Percentiles rank a stretch among this genome's conserved stretches.
These are phyloP conservation scores for Cytospora mali DNA, from an alignment of 2,329 filamentous ascomycete genomes.

Conservation along the genomic window DNA sequence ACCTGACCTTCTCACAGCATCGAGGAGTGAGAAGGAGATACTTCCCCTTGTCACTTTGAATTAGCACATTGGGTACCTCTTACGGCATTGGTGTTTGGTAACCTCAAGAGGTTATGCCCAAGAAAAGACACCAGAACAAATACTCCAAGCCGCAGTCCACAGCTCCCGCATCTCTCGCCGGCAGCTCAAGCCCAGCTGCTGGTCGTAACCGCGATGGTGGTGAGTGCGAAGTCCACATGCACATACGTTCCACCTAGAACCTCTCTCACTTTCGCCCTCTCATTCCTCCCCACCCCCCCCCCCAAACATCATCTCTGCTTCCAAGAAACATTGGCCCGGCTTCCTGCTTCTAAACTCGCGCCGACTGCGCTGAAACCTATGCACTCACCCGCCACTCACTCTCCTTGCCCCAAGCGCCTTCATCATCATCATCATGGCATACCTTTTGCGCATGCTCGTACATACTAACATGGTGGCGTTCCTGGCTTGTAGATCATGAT, in stretches of 20 bases:
- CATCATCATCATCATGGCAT: not conserved
- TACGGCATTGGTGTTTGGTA: not conserved
- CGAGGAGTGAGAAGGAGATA: constrained; percentile 6
- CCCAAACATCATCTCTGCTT: not conserved
- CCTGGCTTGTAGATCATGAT: constrained; percentile 36
- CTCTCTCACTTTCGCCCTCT: not conserved
- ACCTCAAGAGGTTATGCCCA: constrained; percentile 54
- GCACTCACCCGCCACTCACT: constrained; percentile 9
- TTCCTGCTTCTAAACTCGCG: not conserved
- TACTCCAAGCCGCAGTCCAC: constrained; percentile 63
- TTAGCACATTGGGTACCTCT: not conserved
- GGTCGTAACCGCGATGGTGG: constrained; percentile 14
- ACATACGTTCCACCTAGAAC: not conserved
- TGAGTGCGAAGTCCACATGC: constrained; percentile 11
- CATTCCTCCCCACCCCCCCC: not conserved
- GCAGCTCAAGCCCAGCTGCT: constrained; percentile 36
- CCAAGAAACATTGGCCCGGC: not conserved
- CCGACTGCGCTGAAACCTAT: constrained; percentile 5
- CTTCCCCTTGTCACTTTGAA: no score
- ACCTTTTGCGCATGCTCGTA: not conserved
- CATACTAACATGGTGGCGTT: constrained; percentile 19
- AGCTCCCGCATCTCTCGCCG: constrained; percentile 50
- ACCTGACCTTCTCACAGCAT: constrained; percentile 18
- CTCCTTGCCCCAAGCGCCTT: not conserved
- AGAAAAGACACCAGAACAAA: constrained; percentile 60